Evolutionary conservation across 768 basidiomycete species (phyloP).

Genomic region (Hysterangium stoloniferum): DNA sequence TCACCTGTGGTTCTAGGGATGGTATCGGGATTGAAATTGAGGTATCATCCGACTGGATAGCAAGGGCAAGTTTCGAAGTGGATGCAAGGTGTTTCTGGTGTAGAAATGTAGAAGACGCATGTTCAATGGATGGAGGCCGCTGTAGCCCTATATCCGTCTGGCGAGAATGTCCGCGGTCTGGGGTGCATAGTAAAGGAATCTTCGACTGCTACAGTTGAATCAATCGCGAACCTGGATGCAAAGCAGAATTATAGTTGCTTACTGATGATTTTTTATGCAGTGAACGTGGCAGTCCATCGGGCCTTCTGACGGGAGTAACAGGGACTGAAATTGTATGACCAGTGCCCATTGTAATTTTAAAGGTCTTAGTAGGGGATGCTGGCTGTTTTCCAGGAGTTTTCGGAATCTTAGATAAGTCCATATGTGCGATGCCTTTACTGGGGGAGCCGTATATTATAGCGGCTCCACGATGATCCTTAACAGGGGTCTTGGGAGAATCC

Average conservation of each 20-base stretch:
- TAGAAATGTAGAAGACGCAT: too few relatives aligned
- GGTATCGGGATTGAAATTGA: too few relatives aligned
- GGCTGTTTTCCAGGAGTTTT: not conserved
- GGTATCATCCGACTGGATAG: too few relatives aligned
- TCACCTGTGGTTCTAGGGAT: too few relatives aligned
- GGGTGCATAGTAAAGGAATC: too few relatives aligned
- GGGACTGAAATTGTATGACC: constrained; percentile 2
- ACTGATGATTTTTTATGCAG: not conserved
- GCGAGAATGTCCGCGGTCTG: too few relatives aligned
- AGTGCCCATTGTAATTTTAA: constrained; percentile 1
- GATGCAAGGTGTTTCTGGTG: too few relatives aligned
- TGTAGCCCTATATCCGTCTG: too few relatives aligned
- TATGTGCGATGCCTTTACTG: not conserved
- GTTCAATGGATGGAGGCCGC: too few relatives aligned
- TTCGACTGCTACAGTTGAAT: too few relatives aligned
- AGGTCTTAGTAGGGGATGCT: not conserved
- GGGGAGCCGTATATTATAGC: not conserved
- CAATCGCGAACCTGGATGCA: not conserved
- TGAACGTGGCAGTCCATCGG: not conserved
- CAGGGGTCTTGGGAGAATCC: not conserved
- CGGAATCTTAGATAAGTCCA: not conserved
- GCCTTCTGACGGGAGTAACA: constrained; percentile 1
- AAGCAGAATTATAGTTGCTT: not conserved
- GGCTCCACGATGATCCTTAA: not conserved
- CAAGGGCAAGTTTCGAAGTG: too few relatives aligned